Base-by-base conservation (phyloP, 2,329 filamentous ascomycete species). In the Lasiodiplodia theobromae region DNA sequence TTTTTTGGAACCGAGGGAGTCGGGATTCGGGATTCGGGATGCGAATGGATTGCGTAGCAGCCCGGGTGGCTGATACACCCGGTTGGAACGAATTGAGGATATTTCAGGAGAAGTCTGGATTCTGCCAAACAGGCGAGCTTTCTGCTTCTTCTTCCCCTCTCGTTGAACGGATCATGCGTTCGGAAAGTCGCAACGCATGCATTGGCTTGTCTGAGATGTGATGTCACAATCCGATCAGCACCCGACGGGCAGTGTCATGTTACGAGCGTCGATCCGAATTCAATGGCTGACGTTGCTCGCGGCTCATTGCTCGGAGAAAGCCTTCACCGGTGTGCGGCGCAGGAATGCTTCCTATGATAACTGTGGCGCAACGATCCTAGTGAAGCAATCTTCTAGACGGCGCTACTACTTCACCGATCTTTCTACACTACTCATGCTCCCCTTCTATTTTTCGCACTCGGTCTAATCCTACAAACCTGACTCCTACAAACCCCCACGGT, bases 201-300 rank as follows among this genome's bases (percentile, higher is more conserved):
- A 16, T 28, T 53, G 23, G 28, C 28, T 31, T 53, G 56, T 23
- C 37, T 37, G 38, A 47, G 58, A 51, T 34, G 18, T 63, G 58
- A 63, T 40, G 37, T 63, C 58, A 63, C 31, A 18, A 37, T 63
- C 58, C 7, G 58, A 34, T 49, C 44, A 14, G 37, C 16, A 40
- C 18, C 57, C 23, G 38, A 28, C 16, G 21, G 25, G 57, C 25
- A 18, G 57, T 47, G 38, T 60, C 57, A 60, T 60, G 25, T 60
- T 28, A 60, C 57, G 57, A 40, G 6, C 34, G 54, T 38, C 54
- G 54, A 57, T 57, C 54, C n/a, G 54, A 34, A 57, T 23, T 57
- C 21, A 56, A n/a, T 34, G 25, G 53, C 44, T 47, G 28, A 56
- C 28, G 53, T 28, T 34, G 25, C 18, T 56, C 25, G 34, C 31